A percentile compares a stretch with the other conserved stretches of the same genome.
phyloP scores from a whole-genome alignment of 352 stramenopile species.

The Phytopythium chamaehyphon region DNA sequence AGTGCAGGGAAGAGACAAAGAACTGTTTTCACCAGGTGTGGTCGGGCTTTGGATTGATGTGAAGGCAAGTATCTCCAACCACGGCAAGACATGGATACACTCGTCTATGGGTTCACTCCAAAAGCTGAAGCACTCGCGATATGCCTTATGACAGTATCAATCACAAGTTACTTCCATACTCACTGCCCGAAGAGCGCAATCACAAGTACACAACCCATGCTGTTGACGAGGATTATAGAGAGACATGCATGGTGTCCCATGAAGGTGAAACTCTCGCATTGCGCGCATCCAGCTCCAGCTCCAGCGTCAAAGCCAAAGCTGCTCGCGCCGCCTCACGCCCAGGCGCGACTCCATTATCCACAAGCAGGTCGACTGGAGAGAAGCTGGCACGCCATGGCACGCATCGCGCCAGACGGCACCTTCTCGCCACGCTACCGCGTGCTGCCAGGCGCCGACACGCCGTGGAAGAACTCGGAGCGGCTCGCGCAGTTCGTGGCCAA shows the following conservation, averaged over 20 bases:
- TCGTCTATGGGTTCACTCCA: not conserved
- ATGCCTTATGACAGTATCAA: not conserved
- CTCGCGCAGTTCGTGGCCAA: conserved; percentile 63
- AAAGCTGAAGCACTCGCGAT: no score
- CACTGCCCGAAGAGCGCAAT: not conserved
- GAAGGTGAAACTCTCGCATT: no score
- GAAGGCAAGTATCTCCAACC: no score
- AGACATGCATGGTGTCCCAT: not conserved
- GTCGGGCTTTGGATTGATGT: no score
- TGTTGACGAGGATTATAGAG: not conserved
- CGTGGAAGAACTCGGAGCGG: conserved; percentile 61
- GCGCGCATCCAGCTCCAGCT: no score
- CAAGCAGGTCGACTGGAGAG: no score
- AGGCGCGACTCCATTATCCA: no score
- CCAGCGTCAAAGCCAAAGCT: not conserved
- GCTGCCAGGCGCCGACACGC: conserved; percentile 10
- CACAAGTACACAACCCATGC: not conserved
- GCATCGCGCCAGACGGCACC: not conserved
- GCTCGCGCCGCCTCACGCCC: not conserved
- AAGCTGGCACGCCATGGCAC: not conserved
- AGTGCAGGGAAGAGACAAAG: no score
- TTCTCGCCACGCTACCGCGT: conserved; percentile 2
- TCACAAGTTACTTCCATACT: not conserved
- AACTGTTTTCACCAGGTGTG: no score
- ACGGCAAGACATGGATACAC: no score